Evolutionary conservation across 768 basidiomycete genomes (phyloP), one percentile per base, ranked within the genome.

Genomic region (Daedaleopsis nitida): DNA sequence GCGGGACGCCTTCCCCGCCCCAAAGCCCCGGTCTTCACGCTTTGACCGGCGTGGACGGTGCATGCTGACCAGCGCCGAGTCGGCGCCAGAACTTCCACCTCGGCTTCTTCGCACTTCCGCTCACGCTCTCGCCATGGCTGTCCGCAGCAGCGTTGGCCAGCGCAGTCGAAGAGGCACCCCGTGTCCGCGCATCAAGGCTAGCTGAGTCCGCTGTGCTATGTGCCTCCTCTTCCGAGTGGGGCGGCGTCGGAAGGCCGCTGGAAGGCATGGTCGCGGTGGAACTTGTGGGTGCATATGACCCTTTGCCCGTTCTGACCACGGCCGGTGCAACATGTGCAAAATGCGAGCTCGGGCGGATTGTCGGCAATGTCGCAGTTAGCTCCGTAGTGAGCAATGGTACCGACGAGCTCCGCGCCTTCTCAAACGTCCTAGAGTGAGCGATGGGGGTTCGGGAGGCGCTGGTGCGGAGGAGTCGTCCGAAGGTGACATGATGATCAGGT

Each of bases 401-500:
- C 13, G 57, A 58, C 42, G 58, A 14, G 53, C 54, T 59, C 2
- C 62, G 52, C 42, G 37, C 35, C 24, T 35, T 39, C 42, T 56
- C 48, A 49, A 42, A 21, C 55, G 55, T 37, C 57, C 39, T 1
- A 58, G 24, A 13, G 39, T 49, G 23, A 32, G 27, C 27, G 7
- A 7, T 21, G 47, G 3, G 21, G 21, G 3, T 5, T 49, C 47
- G 7, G 23, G 21, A 12, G 47, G 27, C 42, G 45, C 58, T 37
- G 42, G 42, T 51, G 58, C 16, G 64, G 62, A 7, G 48, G 56
- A 34, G 60, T 66, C 57, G 37, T 59, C 50, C 32, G 55, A 16
- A 37, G 64, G 61, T 14, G 69, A 57, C 16, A 70, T 50, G n/a
- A 77, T 66, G 39, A 73, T 64, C 39, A 77, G 65, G 60, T 77